These are phyloP conservation scores for Cardamine chenopodiifolia DNA, from an alignment of 345 rosid genomes.

Conservation along the genomic window DNA sequence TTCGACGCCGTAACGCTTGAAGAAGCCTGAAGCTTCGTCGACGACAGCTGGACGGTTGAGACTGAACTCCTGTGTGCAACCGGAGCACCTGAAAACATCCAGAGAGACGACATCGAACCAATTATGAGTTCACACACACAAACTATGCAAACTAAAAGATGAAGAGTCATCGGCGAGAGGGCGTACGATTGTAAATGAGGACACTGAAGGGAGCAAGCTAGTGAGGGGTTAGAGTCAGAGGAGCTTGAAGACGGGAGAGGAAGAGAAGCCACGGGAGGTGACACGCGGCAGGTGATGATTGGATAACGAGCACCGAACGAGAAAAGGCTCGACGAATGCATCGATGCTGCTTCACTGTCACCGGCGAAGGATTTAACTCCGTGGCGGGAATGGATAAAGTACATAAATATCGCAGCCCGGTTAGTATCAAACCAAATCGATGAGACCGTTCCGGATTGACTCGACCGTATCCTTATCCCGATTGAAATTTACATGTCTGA, in stretches of 20 bases:
- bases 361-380: constrained; percentile 19
- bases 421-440: neutral
- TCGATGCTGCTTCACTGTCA: constrained; percentile 33
- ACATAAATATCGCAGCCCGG: constrained; percentile 19
- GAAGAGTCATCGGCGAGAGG: neutral
- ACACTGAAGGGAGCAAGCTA: constrained; percentile 72
- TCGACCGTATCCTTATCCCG: neutral
- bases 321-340: constrained; percentile 55
- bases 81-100: constrained; percentile 71
- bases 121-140: neutral
- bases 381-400: constrained; percentile 60
- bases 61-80: constrained; percentile 85
- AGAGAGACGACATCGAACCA: neutral
- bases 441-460: neutral
- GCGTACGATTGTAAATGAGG: constrained; percentile 81
- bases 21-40: constrained; percentile 73
- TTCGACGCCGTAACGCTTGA: constrained; percentile 60
- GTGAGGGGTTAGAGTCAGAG: constrained; percentile 41
- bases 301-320: constrained; percentile 49
- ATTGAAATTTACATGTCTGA: too few relatives aligned
- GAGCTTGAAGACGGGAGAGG: constrained; percentile 37
- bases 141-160: neutral
- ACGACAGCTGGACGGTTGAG: constrained; percentile 75
- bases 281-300: constrained; percentile 55
- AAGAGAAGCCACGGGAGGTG: constrained; percentile 35